These are phyloP conservation scores for Psilocybe tampanensis DNA, from an alignment of 768 basidiomycete genomes.

Conservation along the genomic window DNA sequence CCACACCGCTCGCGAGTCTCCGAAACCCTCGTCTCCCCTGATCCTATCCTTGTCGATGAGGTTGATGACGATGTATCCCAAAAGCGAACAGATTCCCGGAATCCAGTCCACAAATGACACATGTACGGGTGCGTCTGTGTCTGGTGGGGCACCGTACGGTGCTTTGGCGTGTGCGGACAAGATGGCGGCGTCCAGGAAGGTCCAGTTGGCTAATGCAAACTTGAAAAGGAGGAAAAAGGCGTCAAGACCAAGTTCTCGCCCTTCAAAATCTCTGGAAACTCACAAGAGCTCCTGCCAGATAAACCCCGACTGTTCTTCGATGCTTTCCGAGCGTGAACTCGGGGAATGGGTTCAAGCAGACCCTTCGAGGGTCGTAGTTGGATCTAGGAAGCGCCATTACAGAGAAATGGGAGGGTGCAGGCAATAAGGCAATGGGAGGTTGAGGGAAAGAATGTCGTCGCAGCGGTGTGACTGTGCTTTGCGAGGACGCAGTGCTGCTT, in stretches of 20 bases:
- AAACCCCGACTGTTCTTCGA: slow-evolving; percentile 83
- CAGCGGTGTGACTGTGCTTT: slow-evolving; percentile 22
- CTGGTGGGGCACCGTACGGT: slow-evolving; percentile 65
- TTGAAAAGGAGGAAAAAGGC: no score
- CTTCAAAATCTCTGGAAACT: no score
- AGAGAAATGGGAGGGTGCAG: not conserved
- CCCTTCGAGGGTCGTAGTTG: slow-evolving; percentile 83
- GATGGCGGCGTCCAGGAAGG: slow-evolving; percentile 91
- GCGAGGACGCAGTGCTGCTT: slow-evolving; percentile 16
- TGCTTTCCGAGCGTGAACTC: slow-evolving; percentile 74
- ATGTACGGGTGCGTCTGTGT: slow-evolving; percentile 64
- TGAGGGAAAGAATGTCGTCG: slow-evolving; percentile 7
- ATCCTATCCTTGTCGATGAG: slow-evolving; percentile 94
- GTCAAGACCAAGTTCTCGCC: no score
- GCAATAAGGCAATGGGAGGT: not conserved
- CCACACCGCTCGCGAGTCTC: no score
- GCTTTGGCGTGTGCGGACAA: slow-evolving; percentile 85
- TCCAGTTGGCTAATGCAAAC: slow-evolving; percentile 96
- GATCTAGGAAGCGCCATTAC: slow-evolving; percentile 68
- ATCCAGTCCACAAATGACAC: slow-evolving; percentile 96
- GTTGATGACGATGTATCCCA: slow-evolving; percentile 92
- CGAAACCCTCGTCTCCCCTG: slow-evolving; percentile 75
- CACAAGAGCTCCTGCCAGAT: slow-evolving; percentile 90
- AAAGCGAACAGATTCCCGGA: slow-evolving; percentile 90
- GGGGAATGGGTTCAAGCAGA: slow-evolving; percentile 88